Evolutionary conservation across 2,329 filamentous ascomycete species (phyloP).

Genomic region (Sporothrix curviconia): DNA sequence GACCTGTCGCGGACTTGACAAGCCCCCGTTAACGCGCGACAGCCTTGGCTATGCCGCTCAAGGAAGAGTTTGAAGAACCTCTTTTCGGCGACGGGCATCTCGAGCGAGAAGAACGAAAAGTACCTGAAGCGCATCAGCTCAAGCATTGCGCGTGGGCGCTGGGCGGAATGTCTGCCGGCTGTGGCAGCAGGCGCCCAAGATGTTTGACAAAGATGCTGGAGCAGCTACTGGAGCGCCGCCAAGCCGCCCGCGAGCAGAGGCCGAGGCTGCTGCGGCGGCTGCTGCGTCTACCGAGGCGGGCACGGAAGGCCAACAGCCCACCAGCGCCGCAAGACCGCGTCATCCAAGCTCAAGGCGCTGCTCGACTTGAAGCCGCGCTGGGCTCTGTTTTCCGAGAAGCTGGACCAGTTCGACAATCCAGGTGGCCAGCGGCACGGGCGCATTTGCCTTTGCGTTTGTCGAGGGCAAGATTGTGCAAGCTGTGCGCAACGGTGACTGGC

Average conservation of each 20-base stretch:
- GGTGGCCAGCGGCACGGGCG: constrained; percentile 62
- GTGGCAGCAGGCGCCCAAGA: constrained; percentile 82
- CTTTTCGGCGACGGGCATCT: constrained; percentile 79
- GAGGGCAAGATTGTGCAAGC: constrained; percentile 96
- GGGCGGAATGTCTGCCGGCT: constrained; percentile 79
- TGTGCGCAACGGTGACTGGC: constrained; percentile 93
- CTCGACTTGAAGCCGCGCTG: constrained; percentile 59
- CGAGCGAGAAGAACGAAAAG: constrained; percentile 75
- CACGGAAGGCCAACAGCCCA: constrained; percentile 46
- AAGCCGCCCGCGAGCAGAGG: not conserved
- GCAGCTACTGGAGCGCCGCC: constrained; percentile 42
- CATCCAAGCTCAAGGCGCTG: constrained; percentile 57
- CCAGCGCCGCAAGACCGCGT: constrained; percentile 58
- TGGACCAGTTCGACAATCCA: constrained; percentile 78
- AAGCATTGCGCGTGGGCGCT: constrained; percentile 73
- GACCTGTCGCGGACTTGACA: constrained; percentile 96
- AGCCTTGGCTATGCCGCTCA: constrained; percentile 80
- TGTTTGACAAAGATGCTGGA: constrained; percentile 69
- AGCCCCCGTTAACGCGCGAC: constrained; percentile 86
- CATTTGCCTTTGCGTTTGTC: constrained; percentile 89
- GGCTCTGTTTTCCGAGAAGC: constrained; percentile 68
- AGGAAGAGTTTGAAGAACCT: constrained; percentile 91
- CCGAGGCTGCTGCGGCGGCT: not conserved
- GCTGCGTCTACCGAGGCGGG: constrained; percentile 26
- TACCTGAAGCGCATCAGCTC: constrained; percentile 79